These are phyloP conservation scores for Leucocoprinus sp. DNA, from an alignment of 768 basidiomycete species.

Conservation along the genomic window DNA sequence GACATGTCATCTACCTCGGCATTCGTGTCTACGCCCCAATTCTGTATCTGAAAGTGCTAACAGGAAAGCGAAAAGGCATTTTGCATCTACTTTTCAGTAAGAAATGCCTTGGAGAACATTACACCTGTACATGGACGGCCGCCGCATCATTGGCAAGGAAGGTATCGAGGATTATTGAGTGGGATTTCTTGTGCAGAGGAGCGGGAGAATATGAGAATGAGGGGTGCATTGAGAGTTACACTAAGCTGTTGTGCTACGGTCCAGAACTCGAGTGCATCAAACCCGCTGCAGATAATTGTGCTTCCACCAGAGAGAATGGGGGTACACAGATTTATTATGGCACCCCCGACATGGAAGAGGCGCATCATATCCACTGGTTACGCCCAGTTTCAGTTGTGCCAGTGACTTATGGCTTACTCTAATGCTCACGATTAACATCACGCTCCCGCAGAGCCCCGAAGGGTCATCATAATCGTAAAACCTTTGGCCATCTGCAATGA, in stretches of 20 bases:
- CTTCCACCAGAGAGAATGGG: constrained; percentile 47
- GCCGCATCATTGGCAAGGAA: no score
- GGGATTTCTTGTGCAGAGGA: no score
- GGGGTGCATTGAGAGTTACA: no score
- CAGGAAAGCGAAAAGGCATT: no score
- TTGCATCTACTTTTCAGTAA: no score
- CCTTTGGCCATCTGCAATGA: constrained; percentile 98
- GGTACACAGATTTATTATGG: constrained; percentile 50
- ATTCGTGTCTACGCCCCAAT: no score
- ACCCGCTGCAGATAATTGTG: constrained; percentile 46
- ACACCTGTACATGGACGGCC: no score
- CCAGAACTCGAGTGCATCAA: constrained; percentile 48
- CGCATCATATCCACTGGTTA: constrained; percentile 42
- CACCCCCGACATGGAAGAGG: constrained; percentile 53
- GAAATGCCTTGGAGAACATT: no score
- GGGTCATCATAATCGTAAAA: constrained; percentile 93
- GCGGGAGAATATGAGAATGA: no score
- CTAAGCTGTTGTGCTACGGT: constrained; percentile 26
- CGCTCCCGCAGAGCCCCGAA: constrained; percentile 29
- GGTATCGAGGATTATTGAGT: no score
- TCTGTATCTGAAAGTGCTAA: no score
- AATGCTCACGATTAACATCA: constrained; percentile 38
- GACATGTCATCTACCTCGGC: no score
- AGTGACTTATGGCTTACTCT: not conserved
- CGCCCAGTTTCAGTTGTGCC: constrained; percentile 6